A percentile compares a stretch with the other conserved stretches of the same genome.
phyloP scores from a whole-genome alignment of 179 eudicot genomes.

The Silene coronaria region DNA sequence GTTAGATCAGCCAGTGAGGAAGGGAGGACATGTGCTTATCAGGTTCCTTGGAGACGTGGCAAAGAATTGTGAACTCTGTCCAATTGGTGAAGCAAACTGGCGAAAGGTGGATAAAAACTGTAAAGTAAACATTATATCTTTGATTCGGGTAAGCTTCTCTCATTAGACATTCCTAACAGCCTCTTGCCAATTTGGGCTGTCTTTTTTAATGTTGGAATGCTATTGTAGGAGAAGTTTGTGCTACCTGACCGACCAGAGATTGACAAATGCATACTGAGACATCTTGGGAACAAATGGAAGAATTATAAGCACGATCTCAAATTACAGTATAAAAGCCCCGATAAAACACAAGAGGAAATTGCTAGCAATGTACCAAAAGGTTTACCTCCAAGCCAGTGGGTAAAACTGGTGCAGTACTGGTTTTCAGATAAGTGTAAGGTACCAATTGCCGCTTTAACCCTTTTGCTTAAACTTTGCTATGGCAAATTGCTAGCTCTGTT shows the following conservation, averaged over 20 bases:
- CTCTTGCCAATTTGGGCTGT: conserved; percentile 1
- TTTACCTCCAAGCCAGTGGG: conserved; percentile 31
- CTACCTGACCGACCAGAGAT: conserved; percentile 25
- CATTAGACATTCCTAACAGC: neutral
- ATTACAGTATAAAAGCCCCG: conserved; percentile 26
- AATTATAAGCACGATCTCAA: conserved; percentile 29
- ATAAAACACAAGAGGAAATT: conserved; percentile 29
- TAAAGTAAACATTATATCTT: conserved; percentile 28
- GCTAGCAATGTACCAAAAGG: conserved; percentile 32
- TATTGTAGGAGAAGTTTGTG: conserved; percentile 29
- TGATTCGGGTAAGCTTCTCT: conserved; percentile 28
- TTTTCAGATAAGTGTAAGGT: conserved; percentile 34
- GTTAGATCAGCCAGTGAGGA: conserved; percentile 33
- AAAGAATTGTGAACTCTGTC: conserved; percentile 34
- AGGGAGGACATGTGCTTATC: conserved; percentile 30
- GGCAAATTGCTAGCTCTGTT: neutral
- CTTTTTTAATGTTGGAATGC: conserved; percentile 7
- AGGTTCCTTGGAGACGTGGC: conserved; percentile 32
- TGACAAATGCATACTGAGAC: conserved; percentile 30
- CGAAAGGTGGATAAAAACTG: conserved; percentile 28
- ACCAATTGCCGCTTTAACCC: neutral
- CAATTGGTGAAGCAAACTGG: conserved; percentile 34
- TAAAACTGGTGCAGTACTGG: conserved; percentile 34
- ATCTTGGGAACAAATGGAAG: conserved; percentile 37
- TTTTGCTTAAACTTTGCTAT: conserved; percentile 4